Percentiles rank a stretch among this genome's conserved stretches.
phyloP scores from a whole-genome alignment of 2,329 filamentous ascomycete species.

The Phialemonium atrogriseum region DNA sequence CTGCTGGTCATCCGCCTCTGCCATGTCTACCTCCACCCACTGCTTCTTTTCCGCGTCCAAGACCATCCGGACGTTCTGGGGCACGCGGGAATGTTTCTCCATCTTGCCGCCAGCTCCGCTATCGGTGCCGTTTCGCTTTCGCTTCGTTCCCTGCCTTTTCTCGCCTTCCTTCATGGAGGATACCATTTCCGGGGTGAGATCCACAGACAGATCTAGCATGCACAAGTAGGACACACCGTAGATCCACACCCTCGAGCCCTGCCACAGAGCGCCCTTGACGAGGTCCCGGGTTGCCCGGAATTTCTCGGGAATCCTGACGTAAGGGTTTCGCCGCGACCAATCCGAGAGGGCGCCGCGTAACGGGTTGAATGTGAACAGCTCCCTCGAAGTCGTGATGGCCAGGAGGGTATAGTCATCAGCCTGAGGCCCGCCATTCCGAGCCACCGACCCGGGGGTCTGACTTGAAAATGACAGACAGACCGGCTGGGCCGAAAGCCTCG shows the following conservation, averaged over 20 bases:
- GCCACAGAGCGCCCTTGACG: conserved; percentile 80
- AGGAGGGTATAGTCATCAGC: conserved; percentile 43
- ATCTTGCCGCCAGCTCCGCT: conserved; percentile 47
- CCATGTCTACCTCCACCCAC: conserved; percentile 26
- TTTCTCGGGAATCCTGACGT: conserved; percentile 62
- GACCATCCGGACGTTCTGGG: conserved; percentile 30
- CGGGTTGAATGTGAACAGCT: conserved; percentile 73
- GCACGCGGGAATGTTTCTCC: conserved; percentile 34
- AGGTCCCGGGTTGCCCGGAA: conserved; percentile 70
- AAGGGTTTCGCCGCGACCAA: conserved; percentile 80
- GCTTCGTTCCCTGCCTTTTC: conserved; percentile 36
- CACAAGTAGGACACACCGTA: conserved; percentile 81
- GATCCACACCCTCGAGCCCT: conserved; percentile 70
- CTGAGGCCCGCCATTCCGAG: conserved; percentile 16
- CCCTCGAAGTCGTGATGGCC: conserved; percentile 44
- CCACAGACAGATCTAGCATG: conserved; percentile 79
- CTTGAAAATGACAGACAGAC: conserved; percentile 61
- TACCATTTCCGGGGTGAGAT: conserved; percentile 43
- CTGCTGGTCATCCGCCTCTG: conserved; percentile 19
- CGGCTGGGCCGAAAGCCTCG: conserved; percentile 57
- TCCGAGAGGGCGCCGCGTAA: conserved; percentile 67
- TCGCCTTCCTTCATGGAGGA: conserved; percentile 16
- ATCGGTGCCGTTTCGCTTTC: conserved; percentile 41
- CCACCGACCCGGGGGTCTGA: conserved; percentile 27
- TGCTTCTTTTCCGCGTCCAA: conserved; percentile 27